A percentile compares a stretch with the other conserved stretches of the same genome.
phyloP scores from a whole-genome alignment of 225 moss, liverwort and hornwort genomes.

The Antitrichia curtipendula region DNA sequence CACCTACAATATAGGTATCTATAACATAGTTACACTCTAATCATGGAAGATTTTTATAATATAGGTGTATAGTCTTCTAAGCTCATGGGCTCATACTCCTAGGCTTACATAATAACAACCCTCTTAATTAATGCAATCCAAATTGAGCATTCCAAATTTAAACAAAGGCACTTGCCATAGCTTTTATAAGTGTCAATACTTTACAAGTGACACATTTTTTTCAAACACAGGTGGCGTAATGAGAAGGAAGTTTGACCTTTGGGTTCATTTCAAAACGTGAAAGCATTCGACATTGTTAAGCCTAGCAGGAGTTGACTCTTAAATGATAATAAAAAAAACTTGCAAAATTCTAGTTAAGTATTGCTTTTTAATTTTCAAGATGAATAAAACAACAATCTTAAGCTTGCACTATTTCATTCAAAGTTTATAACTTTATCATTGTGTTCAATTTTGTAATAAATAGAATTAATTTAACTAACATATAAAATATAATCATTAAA shows the following conservation, averaged over 20 bases:
- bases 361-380: background rate
- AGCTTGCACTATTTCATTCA: background rate
- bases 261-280: constrained; percentile 5
- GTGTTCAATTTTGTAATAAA: background rate
- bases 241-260: background rate
- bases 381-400: background rate
- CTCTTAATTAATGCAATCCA: background rate
- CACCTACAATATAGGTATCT: too few species aligned
- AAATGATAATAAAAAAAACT: constrained; percentile 7
- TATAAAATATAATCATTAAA: background rate
- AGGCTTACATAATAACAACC: too few species aligned
- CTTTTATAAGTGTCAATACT: constrained; percentile 5
- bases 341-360: constrained; percentile 16
- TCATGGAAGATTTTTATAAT: too few species aligned
- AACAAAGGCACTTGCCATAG: background rate
- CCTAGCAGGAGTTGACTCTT: background rate
- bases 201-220: background rate
- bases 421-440: background rate
- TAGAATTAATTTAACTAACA: too few species aligned
- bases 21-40: too few species aligned
- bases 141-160: background rate
- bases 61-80: too few species aligned
- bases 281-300: constrained; percentile 9
- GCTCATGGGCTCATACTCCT: too few species aligned
- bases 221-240: constrained; percentile 12